Base-by-base conservation (phyloP, 805 yeast species). In the Saccharomycopsis sp. region DNA sequence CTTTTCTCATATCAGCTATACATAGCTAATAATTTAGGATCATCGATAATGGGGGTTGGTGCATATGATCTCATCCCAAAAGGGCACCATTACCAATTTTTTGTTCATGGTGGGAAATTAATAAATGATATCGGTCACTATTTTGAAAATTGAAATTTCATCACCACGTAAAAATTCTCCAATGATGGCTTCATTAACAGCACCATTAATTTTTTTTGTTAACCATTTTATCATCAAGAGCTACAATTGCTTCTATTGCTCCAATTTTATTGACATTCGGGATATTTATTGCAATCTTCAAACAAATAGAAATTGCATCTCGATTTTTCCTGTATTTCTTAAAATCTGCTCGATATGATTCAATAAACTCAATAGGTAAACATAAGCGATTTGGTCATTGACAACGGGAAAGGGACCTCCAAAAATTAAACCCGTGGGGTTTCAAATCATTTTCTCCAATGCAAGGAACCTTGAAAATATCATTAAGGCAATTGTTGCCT, bases 41-140 rank as follows among this genome's bases (percentile, higher is more conserved):
- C 42, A 16, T 97, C 85, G 14, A 94, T 97, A 51, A 87, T 72
- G 45, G 98, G 98, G 8, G 97, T 95, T 26, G 99, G 99, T 5
- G 97, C 93, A 59, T 93, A 93, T 5, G 97, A 95, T 52, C 99
- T 98, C 99, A 93, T 93, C 52, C 99, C 99, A 55, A 98, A 98
- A 31, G 99, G 63, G 94, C 99, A 50, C 89, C 89, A 58, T 94
- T 86, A 45, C 95, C 95, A 54, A 84, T 75, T 63, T 98, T 81
- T 70, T 93, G 94, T 68, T 93, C 98, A 62, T 93, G 98, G 68
- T 93, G 99, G 48, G 94, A 75, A 61, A 86, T 89, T 61, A 80
- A 76, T 58, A 80, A 81, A 8, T 95, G 77, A 70, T 93, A 90
- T 46, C 98, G 98, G 61, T 93, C 99, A 56, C 87, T 77, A 54